Percentiles rank a stretch among this genome's conserved stretches.
Conservation (phyloP, 2,329 filamentous ascomycete genomes). For the Aspergillus versicolor region DNA sequence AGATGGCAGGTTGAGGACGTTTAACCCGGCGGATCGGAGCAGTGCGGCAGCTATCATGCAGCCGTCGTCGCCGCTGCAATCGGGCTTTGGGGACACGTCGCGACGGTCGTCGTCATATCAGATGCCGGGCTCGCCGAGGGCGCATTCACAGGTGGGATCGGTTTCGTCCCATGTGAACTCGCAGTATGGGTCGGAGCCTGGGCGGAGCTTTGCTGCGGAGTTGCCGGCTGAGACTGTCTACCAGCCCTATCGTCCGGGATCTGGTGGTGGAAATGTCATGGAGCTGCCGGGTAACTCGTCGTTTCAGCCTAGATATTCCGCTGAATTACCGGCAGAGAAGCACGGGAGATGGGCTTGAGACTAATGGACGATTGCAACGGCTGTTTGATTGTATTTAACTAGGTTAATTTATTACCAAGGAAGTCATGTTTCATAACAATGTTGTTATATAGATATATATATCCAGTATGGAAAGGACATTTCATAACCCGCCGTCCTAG, state of each 20-base stretch:
- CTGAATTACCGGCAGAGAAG: background rate
- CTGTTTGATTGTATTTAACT: too few relatives aligned
- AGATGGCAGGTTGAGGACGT: constrained; percentile 7
- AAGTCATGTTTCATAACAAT: too few relatives aligned
- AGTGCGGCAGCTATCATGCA: background rate
- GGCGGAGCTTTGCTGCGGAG: background rate
- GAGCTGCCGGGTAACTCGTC: background rate
- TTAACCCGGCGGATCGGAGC: constrained; percentile 3
- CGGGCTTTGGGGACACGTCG: too few relatives aligned
- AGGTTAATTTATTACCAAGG: too few relatives aligned
- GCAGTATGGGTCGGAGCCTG: background rate
- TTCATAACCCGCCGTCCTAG: too few relatives aligned
- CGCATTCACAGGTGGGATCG: background rate
- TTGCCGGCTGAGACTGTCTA: constrained; percentile 3
- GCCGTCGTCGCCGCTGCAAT: background rate
- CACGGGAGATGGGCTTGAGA: too few relatives aligned
- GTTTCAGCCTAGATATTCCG: background rate
- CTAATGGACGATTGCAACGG: too few relatives aligned
- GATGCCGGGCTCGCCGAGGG: background rate
- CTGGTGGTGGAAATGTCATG: background rate
- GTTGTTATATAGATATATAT: too few relatives aligned
- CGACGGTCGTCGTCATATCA: background rate
- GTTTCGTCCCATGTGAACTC: background rate
- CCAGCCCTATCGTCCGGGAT: background rate
- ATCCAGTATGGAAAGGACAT: too few relatives aligned